Base-by-base conservation (phyloP, 1,284 basidiomycete species). In the Apiotrichum gamsii region DNA sequence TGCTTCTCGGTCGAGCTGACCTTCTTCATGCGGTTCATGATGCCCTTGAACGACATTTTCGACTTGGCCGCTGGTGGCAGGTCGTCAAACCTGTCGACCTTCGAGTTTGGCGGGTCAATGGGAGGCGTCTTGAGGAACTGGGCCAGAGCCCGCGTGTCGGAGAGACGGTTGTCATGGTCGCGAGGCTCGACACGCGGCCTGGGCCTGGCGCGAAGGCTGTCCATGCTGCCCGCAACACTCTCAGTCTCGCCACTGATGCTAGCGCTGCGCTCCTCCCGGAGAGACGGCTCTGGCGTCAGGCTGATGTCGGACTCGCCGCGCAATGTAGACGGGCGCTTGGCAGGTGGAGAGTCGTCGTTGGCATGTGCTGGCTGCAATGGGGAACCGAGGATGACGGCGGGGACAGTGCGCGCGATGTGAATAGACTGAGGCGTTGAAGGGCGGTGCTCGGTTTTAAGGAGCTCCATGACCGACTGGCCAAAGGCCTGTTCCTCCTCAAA, bases 341-440 rank as follows among this genome's bases (percentile, higher is more conserved):
- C 25, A 11, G 8, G 25, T 28, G 25, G 25, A 6, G 25, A 28
- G 8, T 6, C 6, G 25, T 11, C 25, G 11, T 11, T 28, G 29
- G n/a, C 8, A 16, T 18, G 5, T 8, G 31, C 31, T 16, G 31
- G n/a, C 31, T 18, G 31, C 8, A 15, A 8, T 3, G 64, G 59
- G 0, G 64, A 51, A 19, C 58, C 64, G n/a, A 69, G 52, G 8
- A 69, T 59, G 13, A 69, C 59, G 13, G 67, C 67, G 0, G 65
- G 67, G 2, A 64, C 65, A 1, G 59, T 61, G 19, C 64, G 45
- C 33, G 49, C 52, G 6, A 33, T 20, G 6, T 28, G 25, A 6
- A 11, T 11, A 28, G 11, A 6, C 25, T 28, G 25, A 6, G 25
- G 25, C 8, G 25, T 16, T 4, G 23, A 23, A 3, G 9, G 4